Base-by-base conservation (phyloP, 306 rosid species). In the Vicia faba region DNA sequence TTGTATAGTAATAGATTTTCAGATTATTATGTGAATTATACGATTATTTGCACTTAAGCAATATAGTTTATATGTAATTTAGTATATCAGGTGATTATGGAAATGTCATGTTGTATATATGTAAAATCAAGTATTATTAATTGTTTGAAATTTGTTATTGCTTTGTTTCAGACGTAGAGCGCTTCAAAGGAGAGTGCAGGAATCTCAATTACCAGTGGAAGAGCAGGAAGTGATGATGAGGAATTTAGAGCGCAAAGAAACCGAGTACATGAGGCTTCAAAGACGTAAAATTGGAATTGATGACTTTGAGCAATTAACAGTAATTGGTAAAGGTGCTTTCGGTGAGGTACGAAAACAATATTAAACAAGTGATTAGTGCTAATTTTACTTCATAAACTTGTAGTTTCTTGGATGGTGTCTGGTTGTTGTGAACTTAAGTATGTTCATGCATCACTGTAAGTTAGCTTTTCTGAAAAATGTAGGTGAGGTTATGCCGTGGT, bases 251-350 rank as follows among this genome's bases (percentile, higher is more conserved):
- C 96, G 96, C 49, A 70, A 80, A 67, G 99, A 95, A 80, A 95
- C 99, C 23, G 99, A 83, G 62, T 95, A 63, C 58, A 95, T 90
- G 99, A 85, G 99, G 79, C 60, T 86, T 60, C 99, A 90, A 80
- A 88, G 99, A 66, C 95, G 97, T 39, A 95, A 90, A 81, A 77
- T 86, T 39, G 99, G 99, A 70, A 95, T 95, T 3, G 97, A 95
- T 72, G 99, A 95, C 77, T 95, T 95, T 29, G 99, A 95, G 79
- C 99, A 90, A 68, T 79, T 95, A 69, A 85, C 91, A 5, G 88
- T 88, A 18, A 90, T 95, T 44, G 99, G 99, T 53, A 95, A 85
- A 88, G 99, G 99, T 58, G 99, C 99, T 80, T 95, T 95, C 76
- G 95, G 92, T 38, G 97, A 95, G 97, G 97, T 95, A 84, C 3